These are phyloP conservation scores for Hordeum vulgare DNA, from an alignment of 176 grass and related monocot genomes.

Conservation along the genomic window DNA sequence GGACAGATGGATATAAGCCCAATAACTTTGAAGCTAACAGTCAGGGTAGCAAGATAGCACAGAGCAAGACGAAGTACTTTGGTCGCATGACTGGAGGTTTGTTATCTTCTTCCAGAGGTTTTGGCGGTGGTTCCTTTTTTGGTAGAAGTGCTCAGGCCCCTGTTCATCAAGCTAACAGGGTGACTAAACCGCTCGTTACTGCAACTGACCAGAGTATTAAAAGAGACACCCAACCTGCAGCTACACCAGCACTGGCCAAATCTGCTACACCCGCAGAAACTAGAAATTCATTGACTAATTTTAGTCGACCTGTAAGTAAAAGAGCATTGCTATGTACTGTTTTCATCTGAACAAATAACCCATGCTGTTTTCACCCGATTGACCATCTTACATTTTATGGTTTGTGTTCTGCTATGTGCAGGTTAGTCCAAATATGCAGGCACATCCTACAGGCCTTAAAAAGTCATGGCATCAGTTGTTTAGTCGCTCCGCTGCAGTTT, in stretches of 20 bases:
- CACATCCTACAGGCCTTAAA: conserved; percentile 44
- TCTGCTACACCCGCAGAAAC: conserved; percentile 47
- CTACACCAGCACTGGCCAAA: conserved; percentile 15
- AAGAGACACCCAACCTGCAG: conserved; percentile 51
- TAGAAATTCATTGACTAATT: conserved; percentile 37
- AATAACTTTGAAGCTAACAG: conserved; percentile 31
- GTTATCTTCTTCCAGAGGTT: conserved; percentile 66
- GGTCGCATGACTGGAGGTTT: conserved; percentile 62
- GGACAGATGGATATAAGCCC: conserved; percentile 34
- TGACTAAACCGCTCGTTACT: conserved; percentile 30
- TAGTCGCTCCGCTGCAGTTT: conserved; percentile 56
- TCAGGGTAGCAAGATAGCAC: conserved; percentile 33
- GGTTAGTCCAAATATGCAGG: conserved; percentile 62
- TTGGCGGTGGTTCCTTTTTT: conserved; percentile 56
- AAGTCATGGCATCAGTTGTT: conserved; percentile 91
- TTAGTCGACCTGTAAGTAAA: conserved; percentile 66
- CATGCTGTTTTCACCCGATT: conserved; percentile 7
- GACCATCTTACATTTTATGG: conserved; percentile 13
- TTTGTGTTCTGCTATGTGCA: conserved; percentile 34
- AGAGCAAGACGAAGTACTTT: conserved; percentile 60
- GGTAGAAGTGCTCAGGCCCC: conserved; percentile 52
- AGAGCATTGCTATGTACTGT: conserved; percentile 9
- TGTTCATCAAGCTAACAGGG: conserved; percentile 49
- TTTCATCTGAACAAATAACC: neutral
- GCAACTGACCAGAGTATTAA: conserved; percentile 51